These are phyloP conservation scores for Mycocentrospora acerina DNA, from an alignment of 2,329 filamentous ascomycete species.

Conservation along the genomic window DNA sequence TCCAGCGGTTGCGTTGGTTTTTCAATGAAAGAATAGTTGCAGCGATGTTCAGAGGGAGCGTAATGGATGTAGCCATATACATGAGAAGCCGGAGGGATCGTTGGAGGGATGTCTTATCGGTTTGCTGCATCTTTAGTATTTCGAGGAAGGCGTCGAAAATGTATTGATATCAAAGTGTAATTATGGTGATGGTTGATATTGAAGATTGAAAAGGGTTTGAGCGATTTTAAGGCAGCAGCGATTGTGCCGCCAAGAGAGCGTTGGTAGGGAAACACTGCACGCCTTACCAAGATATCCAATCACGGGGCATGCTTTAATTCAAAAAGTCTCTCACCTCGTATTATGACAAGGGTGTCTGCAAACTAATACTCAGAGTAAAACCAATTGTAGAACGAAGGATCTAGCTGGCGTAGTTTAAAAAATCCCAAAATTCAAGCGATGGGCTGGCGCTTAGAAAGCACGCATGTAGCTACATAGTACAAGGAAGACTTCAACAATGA, in stretches of 20 bases:
- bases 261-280: slow-evolving; percentile 2
- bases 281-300: slow-evolving; percentile 4
- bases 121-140: slow-evolving; percentile 2
- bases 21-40: slow-evolving; percentile 2
- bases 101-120: neutral
- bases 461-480: no score
- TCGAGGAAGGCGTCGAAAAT: neutral
- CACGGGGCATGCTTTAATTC: slow-evolving; percentile 6
- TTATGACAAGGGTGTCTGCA: neutral
- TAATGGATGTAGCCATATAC: slow-evolving; percentile 5
- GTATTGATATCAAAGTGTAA: neutral
- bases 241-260: slow-evolving; percentile 6
- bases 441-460: slow-evolving; percentile 3
- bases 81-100: slow-evolving; percentile 7
- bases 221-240: slow-evolving; percentile 7
- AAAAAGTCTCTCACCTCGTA: neutral
- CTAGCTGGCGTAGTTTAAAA: neutral
- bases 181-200: neutral
- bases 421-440: slow-evolving; percentile 1
- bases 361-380: neutral
- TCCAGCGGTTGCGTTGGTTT: neutral
- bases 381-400: slow-evolving; percentile 3
- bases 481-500: no score
- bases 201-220: slow-evolving; percentile 4
- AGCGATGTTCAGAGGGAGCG: slow-evolving; percentile 4